Base-by-base conservation (phyloP, 192 early-diverging fungal genomes). In the Backusella psychrophila region DNA sequence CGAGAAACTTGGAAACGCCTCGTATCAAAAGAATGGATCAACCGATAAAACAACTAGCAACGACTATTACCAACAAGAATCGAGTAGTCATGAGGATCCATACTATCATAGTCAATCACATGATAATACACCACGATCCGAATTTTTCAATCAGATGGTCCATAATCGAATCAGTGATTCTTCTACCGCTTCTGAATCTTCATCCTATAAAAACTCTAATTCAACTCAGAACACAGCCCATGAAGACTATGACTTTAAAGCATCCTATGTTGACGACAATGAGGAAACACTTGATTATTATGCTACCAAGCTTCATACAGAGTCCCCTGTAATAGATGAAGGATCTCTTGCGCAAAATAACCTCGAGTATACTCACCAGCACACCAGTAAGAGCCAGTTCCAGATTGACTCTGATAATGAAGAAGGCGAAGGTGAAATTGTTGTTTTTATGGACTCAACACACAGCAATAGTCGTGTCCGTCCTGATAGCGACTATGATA, bases 101-200 rank as follows among this genome's bases (percentile, higher is more conserved):
- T 23, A 71, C 26, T 17, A 31, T 33, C 42, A 71, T 33, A 26
- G 46, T 31, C n/a, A 29, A 71, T 44, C 34, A 68, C 31, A 29
- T 35, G 29, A 68, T 9, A 31, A 29, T 36, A 68, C 29, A 33
- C 66, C 29, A 35, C 35, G 35, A 11, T 63, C 56, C 12, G 56
- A 63, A 12, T 63, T 29, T 63, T 63, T 63, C 12, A 63, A 63
- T 63, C 56, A 63, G 3, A 63, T 63, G 26, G 21, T 14, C 26
- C 56, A 26, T 63, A 63, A 63, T 63, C 56, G 56, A 63, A 63
- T 29, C 23, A 71, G 70, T 71, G 70, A 44, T 46, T 71, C 70
- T 46, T 71, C 70, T 29, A 71, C 70, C 42, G 42, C 41, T 49
- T 71, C 70, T 46, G 70, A 71, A 49, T 42, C 70, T 19, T 71